Conservation (phyloP, 257 asterid genomes). For the Solanum gandarillasii region DNA sequence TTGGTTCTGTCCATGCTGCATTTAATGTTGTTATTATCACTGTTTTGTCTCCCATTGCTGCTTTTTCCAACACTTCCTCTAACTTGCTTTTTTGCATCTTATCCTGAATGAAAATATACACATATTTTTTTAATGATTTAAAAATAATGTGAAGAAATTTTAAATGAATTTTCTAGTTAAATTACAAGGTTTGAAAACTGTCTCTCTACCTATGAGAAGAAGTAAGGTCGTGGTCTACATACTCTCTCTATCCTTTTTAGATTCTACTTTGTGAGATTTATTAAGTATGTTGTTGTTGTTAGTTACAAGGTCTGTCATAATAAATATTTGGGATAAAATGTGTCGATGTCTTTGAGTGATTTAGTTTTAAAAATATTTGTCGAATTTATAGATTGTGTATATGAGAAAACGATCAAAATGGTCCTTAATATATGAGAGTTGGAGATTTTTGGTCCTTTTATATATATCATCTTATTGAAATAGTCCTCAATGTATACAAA, state of each 20-base stretch:
- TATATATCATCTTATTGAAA: no score
- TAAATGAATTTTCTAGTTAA: neutral
- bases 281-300: no score
- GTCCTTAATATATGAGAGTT: no score
- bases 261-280: neutral
- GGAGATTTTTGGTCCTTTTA: no score
- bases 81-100: slow-evolving; percentile 4
- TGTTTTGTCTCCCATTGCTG: slow-evolving; percentile 41
- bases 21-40: slow-evolving; percentile 58
- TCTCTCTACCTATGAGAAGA: neutral
- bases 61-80: slow-evolving; percentile 20
- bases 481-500: no score
- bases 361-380: no score
- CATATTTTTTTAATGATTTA: neutral
- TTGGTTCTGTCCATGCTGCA: slow-evolving; percentile 50
- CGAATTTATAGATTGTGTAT: neutral
- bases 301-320: neutral
- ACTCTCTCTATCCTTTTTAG: neutral
- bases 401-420: no score
- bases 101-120: neutral
- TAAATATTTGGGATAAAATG: neutral
- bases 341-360: neutral
- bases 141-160: no score
- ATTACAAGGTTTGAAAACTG: neutral
- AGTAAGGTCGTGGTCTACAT: neutral